Percentiles rank a stretch among this genome's conserved stretches.
Evolutionary conservation across 1,284 basidiomycete genomes (phyloP).

Genomic region (Ustilago loliicola): DNA sequence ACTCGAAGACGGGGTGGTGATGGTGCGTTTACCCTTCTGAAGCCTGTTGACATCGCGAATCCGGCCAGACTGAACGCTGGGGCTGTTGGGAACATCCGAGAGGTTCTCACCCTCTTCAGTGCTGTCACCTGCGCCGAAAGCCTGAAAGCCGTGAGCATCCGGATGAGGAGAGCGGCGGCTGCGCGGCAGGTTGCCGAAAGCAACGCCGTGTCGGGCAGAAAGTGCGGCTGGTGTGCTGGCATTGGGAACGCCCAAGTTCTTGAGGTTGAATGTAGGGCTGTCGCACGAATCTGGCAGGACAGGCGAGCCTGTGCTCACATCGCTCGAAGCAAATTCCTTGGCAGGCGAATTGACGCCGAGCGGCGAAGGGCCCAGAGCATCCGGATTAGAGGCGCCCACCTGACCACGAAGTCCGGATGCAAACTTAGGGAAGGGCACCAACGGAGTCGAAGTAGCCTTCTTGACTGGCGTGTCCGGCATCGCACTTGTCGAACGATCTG

Average conservation of each 20-base stretch:
- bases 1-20: slow-evolving; percentile 25
- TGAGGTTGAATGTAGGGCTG: slow-evolving; percentile 55
- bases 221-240: slow-evolving; percentile 36
- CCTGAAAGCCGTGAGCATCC: slow-evolving; percentile 13
- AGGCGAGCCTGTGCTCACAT: slow-evolving; percentile 43
- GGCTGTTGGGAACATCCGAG: slow-evolving; percentile 42
- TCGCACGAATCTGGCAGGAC: slow-evolving; percentile 49
- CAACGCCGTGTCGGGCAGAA: slow-evolving; percentile 24
- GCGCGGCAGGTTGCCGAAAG: slow-evolving; percentile 31
- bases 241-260: slow-evolving; percentile 36
- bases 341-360: slow-evolving; percentile 34
- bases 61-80: slow-evolving; percentile 44
- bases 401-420: slow-evolving; percentile 34
- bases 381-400: slow-evolving; percentile 7
- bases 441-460: slow-evolving; percentile 42
- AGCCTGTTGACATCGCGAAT: slow-evolving; percentile 40
- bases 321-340: slow-evolving; percentile 16
- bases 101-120: slow-evolving; percentile 44
- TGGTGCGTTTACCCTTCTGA: slow-evolving; percentile 45
- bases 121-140: slow-evolving; percentile 19
- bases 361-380: slow-evolving; percentile 40
- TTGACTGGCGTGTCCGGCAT: slow-evolving; percentile 72
- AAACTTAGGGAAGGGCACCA: slow-evolving; percentile 51
- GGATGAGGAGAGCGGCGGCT: slow-evolving; percentile 31
- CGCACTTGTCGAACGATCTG: slow-evolving; percentile 26